Percentiles rank a stretch among this genome's conserved stretches.
These are phyloP conservation scores for Coprinopsis strossmayeri DNA, from an alignment of 768 basidiomycete genomes.

Conservation along the genomic window DNA sequence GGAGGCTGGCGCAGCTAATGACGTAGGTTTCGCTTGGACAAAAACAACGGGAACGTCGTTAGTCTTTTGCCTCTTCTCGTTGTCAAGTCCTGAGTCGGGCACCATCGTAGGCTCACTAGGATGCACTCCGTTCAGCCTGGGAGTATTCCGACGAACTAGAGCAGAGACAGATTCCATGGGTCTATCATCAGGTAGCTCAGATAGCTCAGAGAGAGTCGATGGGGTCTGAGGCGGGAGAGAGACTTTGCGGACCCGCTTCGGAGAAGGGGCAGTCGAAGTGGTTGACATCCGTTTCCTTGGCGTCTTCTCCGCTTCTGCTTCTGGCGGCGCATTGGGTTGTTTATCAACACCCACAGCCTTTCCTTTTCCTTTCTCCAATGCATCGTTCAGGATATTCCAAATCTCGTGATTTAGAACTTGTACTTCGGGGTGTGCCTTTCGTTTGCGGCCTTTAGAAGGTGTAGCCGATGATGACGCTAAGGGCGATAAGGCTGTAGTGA, in stretches of 20 bases:
- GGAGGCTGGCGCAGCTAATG: neutral
- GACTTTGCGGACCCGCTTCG: neutral
- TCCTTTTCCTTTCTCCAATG: conserved; percentile 9
- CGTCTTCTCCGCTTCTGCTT: neutral
- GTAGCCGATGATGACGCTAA: conserved; percentile 13
- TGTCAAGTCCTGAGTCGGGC: neutral
- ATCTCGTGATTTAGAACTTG: conserved; percentile 2
- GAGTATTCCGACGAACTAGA: neutral
- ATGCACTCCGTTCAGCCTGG: neutral
- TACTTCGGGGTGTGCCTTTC: neutral
- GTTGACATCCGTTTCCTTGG: neutral
- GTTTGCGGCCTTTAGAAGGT: conserved; percentile 11
- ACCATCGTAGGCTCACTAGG: neutral
- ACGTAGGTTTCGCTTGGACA: neutral
- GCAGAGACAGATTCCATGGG: neutral
- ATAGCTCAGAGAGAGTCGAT: too few species aligned
- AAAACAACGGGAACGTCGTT: neutral
- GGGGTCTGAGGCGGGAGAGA: neutral
- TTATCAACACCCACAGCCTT: too few species aligned
- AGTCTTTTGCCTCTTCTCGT: conserved; percentile 5
- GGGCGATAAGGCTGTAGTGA: conserved; percentile 16
- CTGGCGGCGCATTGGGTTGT: too few species aligned
- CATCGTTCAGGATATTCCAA: conserved; percentile 4
- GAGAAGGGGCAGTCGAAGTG: neutral
- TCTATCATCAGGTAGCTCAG: too few species aligned